A percentile compares a stretch with the other conserved stretches of the same genome.
Evolutionary conservation across 2,329 filamentous ascomycete genomes (phyloP).

Genomic region (Colletotrichum australisinense): DNA sequence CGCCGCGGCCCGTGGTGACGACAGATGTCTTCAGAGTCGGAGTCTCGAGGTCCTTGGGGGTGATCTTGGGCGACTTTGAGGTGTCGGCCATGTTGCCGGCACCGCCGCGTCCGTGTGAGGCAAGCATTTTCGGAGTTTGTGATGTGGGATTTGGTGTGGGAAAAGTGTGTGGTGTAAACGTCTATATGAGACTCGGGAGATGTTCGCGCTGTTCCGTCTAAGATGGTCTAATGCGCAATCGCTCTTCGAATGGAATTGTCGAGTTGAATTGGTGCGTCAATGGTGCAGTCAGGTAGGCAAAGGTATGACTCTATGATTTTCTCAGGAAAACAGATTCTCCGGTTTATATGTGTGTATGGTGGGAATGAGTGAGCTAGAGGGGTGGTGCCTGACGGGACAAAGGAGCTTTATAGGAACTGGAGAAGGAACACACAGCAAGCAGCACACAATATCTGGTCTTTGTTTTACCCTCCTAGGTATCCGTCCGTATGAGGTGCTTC

Average conservation of each 20-base stretch:
- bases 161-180: too few species aligned
- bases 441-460: slow-evolving; percentile 5
- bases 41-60: slow-evolving; percentile 77
- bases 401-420: slow-evolving; percentile 35
- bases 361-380: background rate
- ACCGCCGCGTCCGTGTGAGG: slow-evolving; percentile 81
- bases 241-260: too few species aligned
- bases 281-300: background rate
- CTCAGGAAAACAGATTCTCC: background rate
- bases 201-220: background rate
- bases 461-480: slow-evolving; percentile 3
- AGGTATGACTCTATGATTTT: background rate
- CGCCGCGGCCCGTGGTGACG: slow-evolving; percentile 91
- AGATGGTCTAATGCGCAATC: too few species aligned
- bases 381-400: slow-evolving; percentile 4
- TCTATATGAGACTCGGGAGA: too few species aligned
- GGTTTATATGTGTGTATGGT: background rate
- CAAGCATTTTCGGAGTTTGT: slow-evolving; percentile 50
- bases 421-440: slow-evolving; percentile 11
- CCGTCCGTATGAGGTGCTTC: slow-evolving; percentile 3
- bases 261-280: too few species aligned
- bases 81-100: slow-evolving; percentile 78
- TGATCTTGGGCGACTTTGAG: slow-evolving; percentile 57
- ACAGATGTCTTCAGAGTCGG: slow-evolving; percentile 85
- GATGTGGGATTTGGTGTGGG: background rate